phyloP scores from a whole-genome alignment of 1,139 yeast genomes.

The Spathaspora sp. region DNA sequence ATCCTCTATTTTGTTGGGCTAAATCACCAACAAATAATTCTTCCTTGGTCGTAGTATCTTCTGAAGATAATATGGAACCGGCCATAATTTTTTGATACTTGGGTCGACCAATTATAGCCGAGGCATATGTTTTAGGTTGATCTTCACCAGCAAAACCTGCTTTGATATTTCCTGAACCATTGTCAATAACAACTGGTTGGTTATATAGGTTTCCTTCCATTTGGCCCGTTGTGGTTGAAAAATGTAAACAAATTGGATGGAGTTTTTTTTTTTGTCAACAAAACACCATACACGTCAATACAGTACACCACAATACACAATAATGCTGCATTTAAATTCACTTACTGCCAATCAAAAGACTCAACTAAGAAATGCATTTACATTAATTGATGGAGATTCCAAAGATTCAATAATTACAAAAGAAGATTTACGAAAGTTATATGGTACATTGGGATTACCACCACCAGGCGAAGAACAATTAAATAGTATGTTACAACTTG shows the following conservation, averaged over 20 bases:
- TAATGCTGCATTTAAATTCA: constrained; percentile 26
- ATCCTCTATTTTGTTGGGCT: constrained; percentile 77
- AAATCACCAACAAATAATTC: constrained; percentile 65
- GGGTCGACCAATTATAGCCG: constrained; percentile 71
- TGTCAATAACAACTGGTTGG: constrained; percentile 90
- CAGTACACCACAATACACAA: background rate
- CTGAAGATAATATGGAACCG: constrained; percentile 56
- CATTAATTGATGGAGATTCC: constrained; percentile 76
- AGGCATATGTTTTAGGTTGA: constrained; percentile 58
- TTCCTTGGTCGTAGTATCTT: constrained; percentile 14
- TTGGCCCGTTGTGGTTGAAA: constrained; percentile 1
- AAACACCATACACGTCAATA: background rate
- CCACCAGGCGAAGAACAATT: constrained; percentile 46
- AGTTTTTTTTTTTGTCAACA: background rate
- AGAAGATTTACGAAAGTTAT: constrained; percentile 58
- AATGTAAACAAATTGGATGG: constrained; percentile 7
- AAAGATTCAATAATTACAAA: constrained; percentile 67
- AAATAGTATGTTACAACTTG: constrained; percentile 45
- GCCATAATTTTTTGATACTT: constrained; percentile 87
- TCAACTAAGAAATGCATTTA: constrained; percentile 49
- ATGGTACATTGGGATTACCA: constrained; percentile 48
- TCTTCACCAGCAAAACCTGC: constrained; percentile 96
- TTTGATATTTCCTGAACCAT: constrained; percentile 86
- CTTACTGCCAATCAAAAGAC: constrained; percentile 42
- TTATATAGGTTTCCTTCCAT: constrained; percentile 41